Evolutionary conservation across 805 yeast species (phyloP), one percentile per base, ranked within the genome.

Genomic region (Spathaspora gorwiae): DNA sequence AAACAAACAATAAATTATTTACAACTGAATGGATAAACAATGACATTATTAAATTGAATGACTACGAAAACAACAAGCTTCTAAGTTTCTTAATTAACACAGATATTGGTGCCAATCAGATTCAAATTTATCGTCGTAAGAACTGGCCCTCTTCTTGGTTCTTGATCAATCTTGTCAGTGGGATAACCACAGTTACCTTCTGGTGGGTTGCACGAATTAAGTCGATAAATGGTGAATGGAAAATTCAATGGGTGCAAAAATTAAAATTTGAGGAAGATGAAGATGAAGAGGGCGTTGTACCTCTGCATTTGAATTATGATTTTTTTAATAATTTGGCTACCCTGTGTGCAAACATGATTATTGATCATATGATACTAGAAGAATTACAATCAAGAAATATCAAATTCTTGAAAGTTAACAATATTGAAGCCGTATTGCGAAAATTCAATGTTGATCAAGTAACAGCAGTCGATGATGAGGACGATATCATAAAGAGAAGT

Each of bases 11-110:
- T 7, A 72, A 82, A 48, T 73, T 87, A 44, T 68, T 72, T 33
- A 83, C 87, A 0, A 76, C 83, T 0, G 87, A 83, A 27, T 87
- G 94, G 94, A 72, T 79, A 6, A 66, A 71, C n/a, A 78, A 78
- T 51, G 79, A 76, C 35, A 72, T 78, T 35, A 71, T 85, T 39
- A 70, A 64, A 30, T 54, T 86, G 27, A 65, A 72, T 2, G 69
- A 72, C 2, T 69, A 67, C 19, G 90, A 83, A 56, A 57, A 73
- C 15, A 40, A 40, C 8, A 72, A 73, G 44, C 54, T 79, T 32
- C 52, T 62, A 31, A 57, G 56, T 40, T 51, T 58, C 12, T 55
- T 47, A 26, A 9, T 11, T 9, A 47, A 41, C 12, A 30, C 14
- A 10, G 9, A 19, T 19, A 35, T 35, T 10, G 46, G 30, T 7